Evolutionary conservation across 148 eudicot genomes (phyloP), one percentile per base, ranked within the genome.

Genomic region (Camellia japonica): DNA sequence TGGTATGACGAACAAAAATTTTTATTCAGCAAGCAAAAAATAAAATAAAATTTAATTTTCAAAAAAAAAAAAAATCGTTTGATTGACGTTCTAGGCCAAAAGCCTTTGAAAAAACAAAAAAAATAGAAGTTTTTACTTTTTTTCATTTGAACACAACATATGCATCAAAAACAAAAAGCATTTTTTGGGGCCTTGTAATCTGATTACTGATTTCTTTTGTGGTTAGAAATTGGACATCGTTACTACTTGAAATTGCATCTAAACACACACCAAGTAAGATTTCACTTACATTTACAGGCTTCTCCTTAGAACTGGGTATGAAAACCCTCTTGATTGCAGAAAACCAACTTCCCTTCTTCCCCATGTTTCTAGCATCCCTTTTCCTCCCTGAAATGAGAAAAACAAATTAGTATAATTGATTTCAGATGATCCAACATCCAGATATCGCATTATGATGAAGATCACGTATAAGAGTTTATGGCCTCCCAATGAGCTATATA

Each of bases 341-440:
- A 92, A 96, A 91, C 98, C 99, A 96, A 88, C 95, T 90, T 80
- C 99, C 97, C 88, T 92, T 95, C 90, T 90, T 96, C 42, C 98
- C 98, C 99, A 96, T 96, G 60, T 84, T 88, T 81, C 89, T 78
- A 89, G 89, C 99, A 96, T 93, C 84, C 89, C 90, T 86, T 43
- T 81, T 75, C 79, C 49, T 77, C 81, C 85, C 90, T 88, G 74
- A 71, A 52, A 76, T 68, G 61, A 41, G 54, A 69, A 55, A 41
- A 63, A 73, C 23, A 70, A 47, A 54, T 12, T 1, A 18, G 70
- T 1, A 74, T 54, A 44, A 43, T 44, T 43, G 20, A 43, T 44
- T 76, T 23, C 58, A 13, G 70, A 23, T 63, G 11, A 63, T 62
- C 67, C 14, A 30, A 13, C 4, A 47, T 63, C n/a, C 62, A 76